Base-by-base conservation (phyloP, 2,329 filamentous ascomycete genomes). In the Fusarium mexicanum region DNA sequence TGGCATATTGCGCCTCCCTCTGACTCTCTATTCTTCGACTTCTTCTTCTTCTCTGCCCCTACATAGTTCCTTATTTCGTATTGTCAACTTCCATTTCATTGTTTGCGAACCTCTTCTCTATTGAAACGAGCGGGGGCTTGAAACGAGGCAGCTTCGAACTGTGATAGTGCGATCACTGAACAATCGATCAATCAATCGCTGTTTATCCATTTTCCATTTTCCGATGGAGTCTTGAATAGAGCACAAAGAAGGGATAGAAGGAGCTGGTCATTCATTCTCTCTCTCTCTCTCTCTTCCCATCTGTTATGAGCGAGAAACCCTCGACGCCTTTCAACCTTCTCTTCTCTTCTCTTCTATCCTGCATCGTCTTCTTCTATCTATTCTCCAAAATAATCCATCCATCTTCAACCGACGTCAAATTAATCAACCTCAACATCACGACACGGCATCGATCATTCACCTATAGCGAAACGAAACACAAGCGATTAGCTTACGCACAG, bases 121-220 rank as follows among this genome's bases (percentile, higher is more conserved):
- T 44, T 43, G 31, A 44, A 44, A 43, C 31, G 50, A 59, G 59
- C 33, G 64, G 54, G 66, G 62, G 35, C 7, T 68, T 68, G 63
- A 72, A 71, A 72, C 46, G 38, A 68, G 58, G 53, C 69, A 53
- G 53, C 58, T 22, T 50, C 43, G 24, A 46, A 29, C 20, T 47
- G 22, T 22, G 18, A 60, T 24, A 53, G 33, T 31, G n/a, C 29
- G 31, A 53, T 55, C 41, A 57, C 55, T 38, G 22, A 46, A 31
- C 20, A 41, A 51, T 35, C n/a, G 22, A 33, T 51, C 31, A 35
- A 33, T 50, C 22, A 50, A 14, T 61, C 38, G 5, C 17, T 40
- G 51, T 57, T 44, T 33, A 43, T 55, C 47, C 47, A 41, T 37
- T 24, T 22, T 58, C 51, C 51, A 38, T 35, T 24, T 22, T 51